Base-by-base conservation (phyloP, 2,329 filamentous ascomycete species). In the Fusarium piperis region DNA sequence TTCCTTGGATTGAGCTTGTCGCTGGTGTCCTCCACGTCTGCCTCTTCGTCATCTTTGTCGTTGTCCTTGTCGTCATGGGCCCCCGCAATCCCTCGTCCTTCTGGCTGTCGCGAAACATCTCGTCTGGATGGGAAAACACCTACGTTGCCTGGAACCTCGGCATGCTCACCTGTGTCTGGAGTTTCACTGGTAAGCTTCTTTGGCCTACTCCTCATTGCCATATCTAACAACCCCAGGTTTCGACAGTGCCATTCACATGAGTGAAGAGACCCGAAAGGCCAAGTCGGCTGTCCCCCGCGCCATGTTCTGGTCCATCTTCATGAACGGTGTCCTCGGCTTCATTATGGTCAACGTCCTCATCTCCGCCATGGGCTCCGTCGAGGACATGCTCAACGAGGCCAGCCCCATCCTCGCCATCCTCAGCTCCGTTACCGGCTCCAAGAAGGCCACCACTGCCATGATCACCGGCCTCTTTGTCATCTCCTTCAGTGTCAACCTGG, bases 241-340 rank as follows among this genome's bases (percentile, higher is more conserved):
- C 12, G 74, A 76, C 32, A 75, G 74, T 28, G 74, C 74, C 20
- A 75, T 76, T 0, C 74, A 76, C 9, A 76, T 76, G 74, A 75
- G 72, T 2, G 74, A 76, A 1, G 74, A 76, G 28, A 76, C 74
- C 1, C 72, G 74, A 30, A 74, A 72, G 15, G 74, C 74, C 3
- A 76, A 76, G 52, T 76, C 74, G 0, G 74, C 74, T 1, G 74
- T 76, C 0, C 74, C 74, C 4, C 52, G 74, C 4, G 74, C 74
- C 18, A 76, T 76, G 74, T 76, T 76, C 58, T 76, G 74, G 74
- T 76, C 74, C n/a, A 76, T 76, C 53, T 75, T 76, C 38, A 76
- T 76, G 74, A 76, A 76, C 10, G 74, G 74, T 8, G 59, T 70
- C 2, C 72, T 76, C 10, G 74, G 74, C 7, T 76, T 76, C 52